Conservation (phyloP, 2,329 filamentous ascomycete genomes). For the Fusarium irregulare region DNA sequence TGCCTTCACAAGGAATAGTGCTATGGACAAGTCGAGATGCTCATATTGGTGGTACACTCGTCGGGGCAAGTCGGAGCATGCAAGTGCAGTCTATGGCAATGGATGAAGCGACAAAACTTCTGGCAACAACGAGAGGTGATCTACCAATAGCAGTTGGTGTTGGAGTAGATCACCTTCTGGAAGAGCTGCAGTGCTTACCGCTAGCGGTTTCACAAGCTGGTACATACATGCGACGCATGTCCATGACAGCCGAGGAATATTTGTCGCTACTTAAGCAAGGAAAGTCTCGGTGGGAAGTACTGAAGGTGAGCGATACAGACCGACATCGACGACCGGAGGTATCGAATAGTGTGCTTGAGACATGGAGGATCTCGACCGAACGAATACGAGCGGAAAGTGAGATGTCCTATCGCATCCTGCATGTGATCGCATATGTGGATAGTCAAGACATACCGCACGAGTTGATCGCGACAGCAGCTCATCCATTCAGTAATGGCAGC, state of each 20-base stretch:
- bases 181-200: neutral
- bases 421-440: neutral
- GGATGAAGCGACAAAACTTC: neutral
- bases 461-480: neutral
- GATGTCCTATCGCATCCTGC: neutral
- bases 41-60: neutral
- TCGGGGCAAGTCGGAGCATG: neutral
- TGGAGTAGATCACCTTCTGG: fast-evolving
- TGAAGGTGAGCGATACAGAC: neutral
- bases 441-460: neutral
- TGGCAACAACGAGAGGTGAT: fast-evolving
- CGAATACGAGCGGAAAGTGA: neutral
- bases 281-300: neutral
- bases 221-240: neutral
- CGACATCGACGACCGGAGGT: neutral
- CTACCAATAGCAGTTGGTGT: no score
- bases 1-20: neutral
- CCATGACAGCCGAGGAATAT: neutral
- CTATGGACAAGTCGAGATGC: constrained; percentile 1
- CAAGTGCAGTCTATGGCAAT: neutral
- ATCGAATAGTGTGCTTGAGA: constrained; percentile 1
- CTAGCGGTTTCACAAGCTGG: neutral
- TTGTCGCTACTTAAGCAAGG: neutral
- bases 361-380: neutral
- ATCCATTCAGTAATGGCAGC: fast-evolving